Percentiles rank a stretch among this genome's conserved stretches.
phyloP scores from a whole-genome alignment of 2,329 filamentous ascomycete genomes.

The Seiridium cupressi region DNA sequence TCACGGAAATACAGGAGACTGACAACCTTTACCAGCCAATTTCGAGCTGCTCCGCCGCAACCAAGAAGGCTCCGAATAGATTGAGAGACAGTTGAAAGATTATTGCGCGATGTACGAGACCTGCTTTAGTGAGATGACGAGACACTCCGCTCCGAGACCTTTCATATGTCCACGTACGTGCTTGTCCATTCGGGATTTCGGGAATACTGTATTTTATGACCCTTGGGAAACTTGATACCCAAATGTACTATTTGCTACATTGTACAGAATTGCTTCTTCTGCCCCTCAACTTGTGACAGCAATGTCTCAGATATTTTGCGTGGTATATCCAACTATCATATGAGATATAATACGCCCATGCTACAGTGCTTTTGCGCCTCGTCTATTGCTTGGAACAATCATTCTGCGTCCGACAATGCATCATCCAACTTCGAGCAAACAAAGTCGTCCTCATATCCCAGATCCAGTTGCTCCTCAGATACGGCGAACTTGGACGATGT shows the following conservation, averaged over 20 bases:
- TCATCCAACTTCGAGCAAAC: no score
- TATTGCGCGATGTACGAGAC: neutral
- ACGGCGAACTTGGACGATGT: neutral
- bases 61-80: slow-evolving; percentile 5
- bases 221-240: slow-evolving; percentile 5
- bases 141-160: slow-evolving; percentile 1
- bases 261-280: neutral
- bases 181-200: slow-evolving; percentile 1
- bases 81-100: neutral
- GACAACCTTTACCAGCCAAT: neutral
- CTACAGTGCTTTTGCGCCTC: no score
- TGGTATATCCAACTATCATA: no score
- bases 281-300: neutral
- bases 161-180: slow-evolving; percentile 2
- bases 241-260: neutral
- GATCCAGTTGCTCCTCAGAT: no score
- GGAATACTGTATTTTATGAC: slow-evolving; percentile 4
- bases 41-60: slow-evolving; percentile 3
- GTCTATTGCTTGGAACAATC: no score
- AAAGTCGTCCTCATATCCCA: no score
- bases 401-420: no score
- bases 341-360: no score
- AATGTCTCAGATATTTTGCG: neutral
- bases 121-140: neutral
- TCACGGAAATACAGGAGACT: neutral